Evolutionary conservation across 768 basidiomycete genomes (phyloP).

Genomic region (Tulasnella sp.): DNA sequence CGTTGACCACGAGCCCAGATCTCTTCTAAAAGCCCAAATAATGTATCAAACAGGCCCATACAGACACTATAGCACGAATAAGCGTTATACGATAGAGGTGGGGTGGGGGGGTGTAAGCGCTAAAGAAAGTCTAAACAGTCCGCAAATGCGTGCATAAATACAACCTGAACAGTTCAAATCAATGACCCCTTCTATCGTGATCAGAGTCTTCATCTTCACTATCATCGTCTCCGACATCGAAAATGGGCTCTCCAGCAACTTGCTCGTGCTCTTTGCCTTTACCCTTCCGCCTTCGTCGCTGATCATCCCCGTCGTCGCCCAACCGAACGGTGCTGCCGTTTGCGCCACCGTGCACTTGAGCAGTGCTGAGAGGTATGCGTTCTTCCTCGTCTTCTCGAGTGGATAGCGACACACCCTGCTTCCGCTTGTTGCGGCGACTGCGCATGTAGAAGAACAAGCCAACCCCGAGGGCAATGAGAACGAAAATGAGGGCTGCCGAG

Average conservation of each 20-base stretch:
- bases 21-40: not conserved
- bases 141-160: not conserved
- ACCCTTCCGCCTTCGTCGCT: conserved; percentile 29
- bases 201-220: conserved; percentile 22
- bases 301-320: conserved; percentile 27
- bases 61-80: not conserved
- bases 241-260: conserved; percentile 34
- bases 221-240: conserved; percentile 43
- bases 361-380: conserved; percentile 53
- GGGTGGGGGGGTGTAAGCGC: not conserved
- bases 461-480: conserved; percentile 60
- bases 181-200: not conserved
- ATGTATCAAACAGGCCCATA: not conserved
- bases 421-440: conserved; percentile 34
- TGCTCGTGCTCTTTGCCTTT: conserved; percentile 30
- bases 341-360: not conserved
- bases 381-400: conserved; percentile 49
- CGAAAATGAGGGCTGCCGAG: conserved; percentile 73
- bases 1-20: too few species aligned
- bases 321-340: conserved; percentile 24
- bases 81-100: not conserved
- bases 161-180: not conserved
- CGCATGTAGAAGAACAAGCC: conserved; percentile 78
- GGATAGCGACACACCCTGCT: conserved; percentile 28
- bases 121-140: not conserved